These are phyloP conservation scores for Fusarium xylarioides DNA, from an alignment of 2,329 filamentous ascomycete genomes.

Conservation along the genomic window DNA sequence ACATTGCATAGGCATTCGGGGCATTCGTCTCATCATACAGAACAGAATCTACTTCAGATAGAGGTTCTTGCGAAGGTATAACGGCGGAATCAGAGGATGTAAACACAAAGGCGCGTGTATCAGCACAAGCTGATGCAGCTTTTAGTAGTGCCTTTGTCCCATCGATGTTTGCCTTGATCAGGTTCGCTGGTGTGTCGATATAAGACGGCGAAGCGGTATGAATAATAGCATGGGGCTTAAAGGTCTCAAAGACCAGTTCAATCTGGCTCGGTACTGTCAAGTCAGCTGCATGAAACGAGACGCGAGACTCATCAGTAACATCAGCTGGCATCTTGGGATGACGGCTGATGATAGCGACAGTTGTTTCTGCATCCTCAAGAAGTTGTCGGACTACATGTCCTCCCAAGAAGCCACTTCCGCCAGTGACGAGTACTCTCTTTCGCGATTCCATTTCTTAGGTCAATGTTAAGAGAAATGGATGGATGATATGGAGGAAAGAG, in stretches of 20 bases:
- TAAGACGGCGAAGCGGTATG: neutral
- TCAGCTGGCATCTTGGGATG: neutral
- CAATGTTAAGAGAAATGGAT: too few relatives aligned
- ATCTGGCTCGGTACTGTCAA: neutral
- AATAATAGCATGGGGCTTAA: neutral
- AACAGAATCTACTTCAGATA: neutral
- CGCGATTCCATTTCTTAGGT: neutral
- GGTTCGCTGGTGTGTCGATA: neutral
- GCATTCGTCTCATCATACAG: neutral
- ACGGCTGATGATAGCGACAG: neutral
- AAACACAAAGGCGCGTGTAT: neutral
- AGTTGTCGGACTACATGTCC: constrained; percentile 2
- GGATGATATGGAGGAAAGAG: fast-evolving
- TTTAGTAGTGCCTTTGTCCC: neutral
- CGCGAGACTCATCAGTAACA: neutral
- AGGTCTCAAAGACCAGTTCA: neutral
- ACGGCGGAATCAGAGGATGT: neutral
- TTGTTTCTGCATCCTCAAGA: fast-evolving
- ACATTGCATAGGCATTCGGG: neutral
- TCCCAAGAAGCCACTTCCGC: constrained; percentile 1
- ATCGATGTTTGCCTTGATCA: neutral
- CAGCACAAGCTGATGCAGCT: fast-evolving
- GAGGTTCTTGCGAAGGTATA: neutral
- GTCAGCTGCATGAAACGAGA: neutral
- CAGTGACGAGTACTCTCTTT: neutral